Percentiles rank a stretch among this genome's conserved stretches.
These are phyloP conservation scores for Oryza australiensis DNA, from an alignment of 176 grass and related monocot genomes.

Conservation along the genomic window DNA sequence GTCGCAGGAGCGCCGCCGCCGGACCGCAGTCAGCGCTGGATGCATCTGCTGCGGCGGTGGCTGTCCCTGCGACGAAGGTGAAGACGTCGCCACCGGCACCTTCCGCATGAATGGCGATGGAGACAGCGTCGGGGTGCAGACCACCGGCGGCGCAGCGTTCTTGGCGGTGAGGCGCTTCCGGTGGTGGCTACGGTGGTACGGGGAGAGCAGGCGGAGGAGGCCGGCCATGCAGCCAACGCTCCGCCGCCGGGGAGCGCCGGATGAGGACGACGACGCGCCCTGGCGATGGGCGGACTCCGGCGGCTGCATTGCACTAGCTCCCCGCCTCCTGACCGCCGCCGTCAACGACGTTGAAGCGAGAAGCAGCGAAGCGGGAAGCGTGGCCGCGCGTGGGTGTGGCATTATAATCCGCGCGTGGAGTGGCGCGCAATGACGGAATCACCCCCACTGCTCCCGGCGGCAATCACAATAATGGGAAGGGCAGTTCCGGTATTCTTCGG, in stretches of 20 bases:
- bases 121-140: background rate
- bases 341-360: background rate
- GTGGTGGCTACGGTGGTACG: slow-evolving; percentile 65
- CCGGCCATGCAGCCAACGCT: slow-evolving; percentile 87
- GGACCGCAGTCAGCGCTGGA: background rate
- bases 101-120: slow-evolving; percentile 37
- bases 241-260: slow-evolving; percentile 25
- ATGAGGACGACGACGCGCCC: slow-evolving; percentile 7
- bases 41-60: background rate
- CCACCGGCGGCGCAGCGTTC: background rate
- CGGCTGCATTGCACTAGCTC: slow-evolving; percentile 35
- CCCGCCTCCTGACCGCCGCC: background rate
- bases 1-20: slow-evolving; percentile 63
- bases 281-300: slow-evolving; percentile 42
- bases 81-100: background rate
- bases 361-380: slow-evolving; percentile 14
- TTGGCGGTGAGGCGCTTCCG: slow-evolving; percentile 78
- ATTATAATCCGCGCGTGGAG: slow-evolving; percentile 52
- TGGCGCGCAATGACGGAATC: slow-evolving; percentile 13
- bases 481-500: background rate
- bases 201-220: slow-evolving; percentile 75
- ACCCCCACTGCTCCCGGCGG: background rate
- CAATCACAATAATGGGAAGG: background rate
- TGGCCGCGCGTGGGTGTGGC: slow-evolving; percentile 28
- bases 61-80: slow-evolving; percentile 1